Evolutionary conservation across 768 basidiomycete genomes (phyloP).

Genomic region (Pilatotrama ljubarskyi): DNA sequence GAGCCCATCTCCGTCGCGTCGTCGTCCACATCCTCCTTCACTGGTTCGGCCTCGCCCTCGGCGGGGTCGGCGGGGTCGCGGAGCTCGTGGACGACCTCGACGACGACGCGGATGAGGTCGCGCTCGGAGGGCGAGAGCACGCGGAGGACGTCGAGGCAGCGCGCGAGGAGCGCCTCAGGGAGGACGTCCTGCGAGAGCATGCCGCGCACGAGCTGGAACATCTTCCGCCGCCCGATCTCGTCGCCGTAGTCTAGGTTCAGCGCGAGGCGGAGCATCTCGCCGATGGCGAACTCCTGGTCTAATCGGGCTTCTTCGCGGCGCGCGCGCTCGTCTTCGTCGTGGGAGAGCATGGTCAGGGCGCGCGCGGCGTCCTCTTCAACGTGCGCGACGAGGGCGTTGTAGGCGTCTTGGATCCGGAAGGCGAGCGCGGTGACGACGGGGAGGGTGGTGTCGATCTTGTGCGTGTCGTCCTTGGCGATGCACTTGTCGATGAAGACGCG

Average conservation of each 20-base stretch:
- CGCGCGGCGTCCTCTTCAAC: constrained; percentile 40
- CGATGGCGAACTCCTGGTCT: constrained; percentile 65
- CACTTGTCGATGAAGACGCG: constrained; percentile 85
- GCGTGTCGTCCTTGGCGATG: constrained; percentile 54
- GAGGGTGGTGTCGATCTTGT: constrained; percentile 63
- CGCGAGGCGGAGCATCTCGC: constrained; percentile 78
- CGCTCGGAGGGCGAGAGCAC: constrained; percentile 71
- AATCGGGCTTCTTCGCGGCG: constrained; percentile 48
- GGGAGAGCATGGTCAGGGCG: constrained; percentile 14
- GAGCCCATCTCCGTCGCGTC: constrained; percentile 35
- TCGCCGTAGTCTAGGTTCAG: constrained; percentile 87
- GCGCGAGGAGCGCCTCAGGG: constrained; percentile 66
- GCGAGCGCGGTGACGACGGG: constrained; percentile 87
- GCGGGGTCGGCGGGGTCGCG: constrained; percentile 52
- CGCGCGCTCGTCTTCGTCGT: constrained; percentile 39
- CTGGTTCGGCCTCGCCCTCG: constrained; percentile 34
- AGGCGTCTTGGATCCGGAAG: constrained; percentile 67
- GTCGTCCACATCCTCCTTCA: constrained; percentile 30
- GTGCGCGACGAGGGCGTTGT: constrained; percentile 60
- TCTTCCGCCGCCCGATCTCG: constrained; percentile 86
- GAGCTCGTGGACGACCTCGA: constrained; percentile 84
- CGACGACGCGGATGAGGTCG: constrained; percentile 85
- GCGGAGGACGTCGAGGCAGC: constrained; percentile 82
- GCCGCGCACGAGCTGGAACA: constrained; percentile 85
- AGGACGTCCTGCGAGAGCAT: constrained; percentile 77